These are phyloP conservation scores for Nematodospora anomalae DNA, from an alignment of 1,139 yeast species.

Conservation along the genomic window DNA sequence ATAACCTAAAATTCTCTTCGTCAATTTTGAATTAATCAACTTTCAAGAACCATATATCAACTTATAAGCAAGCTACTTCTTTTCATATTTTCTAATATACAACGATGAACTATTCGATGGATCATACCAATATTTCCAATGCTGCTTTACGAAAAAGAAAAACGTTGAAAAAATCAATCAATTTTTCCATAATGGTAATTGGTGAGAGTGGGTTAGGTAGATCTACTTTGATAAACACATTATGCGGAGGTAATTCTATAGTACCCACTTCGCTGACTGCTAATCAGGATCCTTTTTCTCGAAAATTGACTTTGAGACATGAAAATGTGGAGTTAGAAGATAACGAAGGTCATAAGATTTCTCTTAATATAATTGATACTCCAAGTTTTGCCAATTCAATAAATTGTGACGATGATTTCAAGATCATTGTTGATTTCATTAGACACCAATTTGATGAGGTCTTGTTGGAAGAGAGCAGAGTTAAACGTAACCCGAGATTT, in stretches of 20 bases:
- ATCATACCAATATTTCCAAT: slow-evolving; percentile 21
- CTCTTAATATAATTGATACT: slow-evolving; percentile 53
- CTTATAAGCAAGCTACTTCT: too few species aligned
- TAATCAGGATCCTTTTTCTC: slow-evolving; percentile 43
- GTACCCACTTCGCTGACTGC: slow-evolving; percentile 45
- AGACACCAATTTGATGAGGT: slow-evolving; percentile 53
- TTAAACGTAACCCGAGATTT: slow-evolving; percentile 48
- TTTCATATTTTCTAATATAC: too few species aligned
- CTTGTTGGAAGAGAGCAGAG: slow-evolving; percentile 49
- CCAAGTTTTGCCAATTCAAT: slow-evolving; percentile 81
- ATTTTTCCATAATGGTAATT: slow-evolving; percentile 57
- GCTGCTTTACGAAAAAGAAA: slow-evolving; percentile 57
- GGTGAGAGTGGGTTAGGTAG: slow-evolving; percentile 66
- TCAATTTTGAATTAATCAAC: neutral
- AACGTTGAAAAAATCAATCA: slow-evolving; percentile 54
- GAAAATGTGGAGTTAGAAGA: slow-evolving; percentile 53
- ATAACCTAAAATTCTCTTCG: neutral
- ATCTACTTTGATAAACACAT: slow-evolving; percentile 60
- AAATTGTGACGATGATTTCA: slow-evolving; percentile 46
- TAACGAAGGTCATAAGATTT: slow-evolving; percentile 51
- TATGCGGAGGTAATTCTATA: slow-evolving; percentile 79
- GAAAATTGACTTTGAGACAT: slow-evolving; percentile 46
- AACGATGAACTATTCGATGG: slow-evolving; percentile 15
- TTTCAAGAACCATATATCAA: neutral
- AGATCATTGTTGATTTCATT: slow-evolving; percentile 48